phyloP scores from a whole-genome alignment of 2,329 filamentous ascomycete species.

The Pseudogymnoascus sp. region DNA sequence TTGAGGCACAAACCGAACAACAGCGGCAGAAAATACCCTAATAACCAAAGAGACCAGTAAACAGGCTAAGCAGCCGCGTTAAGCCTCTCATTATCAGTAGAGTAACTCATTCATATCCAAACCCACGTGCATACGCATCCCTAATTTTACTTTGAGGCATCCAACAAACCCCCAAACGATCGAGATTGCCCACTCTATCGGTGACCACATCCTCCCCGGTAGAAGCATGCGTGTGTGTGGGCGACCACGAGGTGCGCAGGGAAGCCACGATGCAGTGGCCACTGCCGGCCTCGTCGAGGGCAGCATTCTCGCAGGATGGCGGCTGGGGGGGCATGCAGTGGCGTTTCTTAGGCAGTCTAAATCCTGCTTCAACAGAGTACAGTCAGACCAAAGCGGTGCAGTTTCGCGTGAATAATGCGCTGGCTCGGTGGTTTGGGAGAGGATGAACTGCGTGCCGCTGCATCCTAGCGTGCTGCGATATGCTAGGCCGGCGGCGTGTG shows the following conservation, averaged over 20 bases:
- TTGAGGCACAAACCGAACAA: not conserved
- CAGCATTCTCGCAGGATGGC: not conserved
- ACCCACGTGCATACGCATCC: not conserved
- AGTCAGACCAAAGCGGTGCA: not conserved
- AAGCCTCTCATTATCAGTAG: not conserved
- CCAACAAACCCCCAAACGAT: not conserved
- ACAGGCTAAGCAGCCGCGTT: not conserved
- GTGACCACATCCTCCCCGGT: not conserved
- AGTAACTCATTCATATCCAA: not conserved
- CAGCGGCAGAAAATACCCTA: not conserved
- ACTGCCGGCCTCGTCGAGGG: not conserved
- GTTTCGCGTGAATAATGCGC: conserved; percentile 1
- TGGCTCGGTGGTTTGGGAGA: not conserved
- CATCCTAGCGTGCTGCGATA: not conserved
- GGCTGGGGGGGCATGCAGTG: not conserved
- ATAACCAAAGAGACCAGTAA: not conserved
- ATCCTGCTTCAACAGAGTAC: not conserved
- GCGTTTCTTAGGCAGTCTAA: not conserved
- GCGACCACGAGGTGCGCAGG: not conserved
- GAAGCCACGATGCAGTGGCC: not conserved
- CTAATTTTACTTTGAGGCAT: not conserved
- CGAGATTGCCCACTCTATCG: conserved; percentile 5
- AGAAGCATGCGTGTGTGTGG: not conserved
- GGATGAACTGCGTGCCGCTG: not conserved
- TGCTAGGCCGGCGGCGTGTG: not conserved